Percentiles rank a stretch among this genome's conserved stretches.
phyloP scores from a whole-genome alignment of 2,329 filamentous ascomycete genomes.

The Fusarium equiseti region DNA sequence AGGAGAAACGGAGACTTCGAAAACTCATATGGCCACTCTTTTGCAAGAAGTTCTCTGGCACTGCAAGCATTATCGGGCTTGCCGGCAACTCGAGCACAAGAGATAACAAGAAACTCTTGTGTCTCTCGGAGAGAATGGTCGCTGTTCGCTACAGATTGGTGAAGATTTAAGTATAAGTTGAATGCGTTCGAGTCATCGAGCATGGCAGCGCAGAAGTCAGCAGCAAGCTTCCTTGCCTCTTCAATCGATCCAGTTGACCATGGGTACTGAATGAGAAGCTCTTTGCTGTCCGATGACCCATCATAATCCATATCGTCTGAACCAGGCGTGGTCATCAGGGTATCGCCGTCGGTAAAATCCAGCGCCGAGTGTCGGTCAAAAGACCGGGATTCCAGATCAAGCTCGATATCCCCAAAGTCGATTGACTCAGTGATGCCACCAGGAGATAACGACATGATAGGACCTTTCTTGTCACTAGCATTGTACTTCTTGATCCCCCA shows the following conservation, averaged over 20 bases:
- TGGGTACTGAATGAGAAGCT: constrained; percentile 18
- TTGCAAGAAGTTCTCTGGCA: constrained; percentile 29
- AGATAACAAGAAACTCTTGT: constrained; percentile 33
- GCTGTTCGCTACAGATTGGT: constrained; percentile 4
- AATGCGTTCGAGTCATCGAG: constrained; percentile 45
- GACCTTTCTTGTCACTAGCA: constrained; percentile 31
- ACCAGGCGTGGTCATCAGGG: not conserved
- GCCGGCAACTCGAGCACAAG: constrained; percentile 38
- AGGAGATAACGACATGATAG: constrained; percentile 1
- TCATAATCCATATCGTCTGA: constrained; percentile 22
- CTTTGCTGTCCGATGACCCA: not conserved
- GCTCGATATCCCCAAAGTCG: constrained; percentile 6
- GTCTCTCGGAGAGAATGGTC: constrained; percentile 3
- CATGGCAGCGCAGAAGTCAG: constrained; percentile 46
- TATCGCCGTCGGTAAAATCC: not conserved
- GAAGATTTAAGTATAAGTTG: constrained; percentile 35
- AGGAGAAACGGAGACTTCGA: constrained; percentile 29
- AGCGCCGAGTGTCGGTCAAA: constrained; percentile 3
- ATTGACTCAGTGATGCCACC: constrained; percentile 13
- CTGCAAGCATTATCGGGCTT: constrained; percentile 29
- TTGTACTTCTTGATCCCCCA: constrained; percentile 48
- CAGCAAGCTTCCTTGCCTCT: constrained; percentile 42
- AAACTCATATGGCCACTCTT: constrained; percentile 3
- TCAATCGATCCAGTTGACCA: constrained; percentile 32
- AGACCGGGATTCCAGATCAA: constrained; percentile 1